phyloP scores from a whole-genome alignment of 2,329 filamentous ascomycete species.

The Hypoxylon rubiginosum region DNA sequence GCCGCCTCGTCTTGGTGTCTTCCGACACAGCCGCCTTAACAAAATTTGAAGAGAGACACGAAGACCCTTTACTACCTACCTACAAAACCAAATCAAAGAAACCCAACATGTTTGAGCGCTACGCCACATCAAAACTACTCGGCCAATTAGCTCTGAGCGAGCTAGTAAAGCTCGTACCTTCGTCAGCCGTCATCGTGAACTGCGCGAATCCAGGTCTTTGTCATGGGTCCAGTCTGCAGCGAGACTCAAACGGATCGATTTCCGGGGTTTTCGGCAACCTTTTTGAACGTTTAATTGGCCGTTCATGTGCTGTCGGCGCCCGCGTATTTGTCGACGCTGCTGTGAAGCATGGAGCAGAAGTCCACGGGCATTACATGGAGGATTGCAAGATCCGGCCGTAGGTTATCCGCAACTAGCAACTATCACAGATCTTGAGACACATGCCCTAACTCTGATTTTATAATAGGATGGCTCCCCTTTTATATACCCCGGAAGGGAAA shows the following conservation, averaged over 20 bases:
- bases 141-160: slow-evolving; percentile 1
- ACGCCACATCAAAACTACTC: slow-evolving; percentile 3
- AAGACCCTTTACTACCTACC: background rate
- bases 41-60: slow-evolving; percentile 12
- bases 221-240: background rate
- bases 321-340: slow-evolving; percentile 3
- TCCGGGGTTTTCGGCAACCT: too few species aligned
- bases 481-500: too few species aligned
- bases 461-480: too few species aligned
- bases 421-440: too few species aligned
- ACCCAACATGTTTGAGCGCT: slow-evolving; percentile 15
- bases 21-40: slow-evolving; percentile 37
- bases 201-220: background rate
- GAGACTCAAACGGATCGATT: background rate
- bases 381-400: slow-evolving; percentile 14
- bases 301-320: background rate
- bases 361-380: slow-evolving; percentile 17
- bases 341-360: background rate
- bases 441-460: too few species aligned
- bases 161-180: slow-evolving; percentile 8
- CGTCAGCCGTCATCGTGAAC: background rate
- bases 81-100: background rate
- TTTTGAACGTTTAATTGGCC: background rate
- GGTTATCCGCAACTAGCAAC: background rate
- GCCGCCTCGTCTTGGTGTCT: slow-evolving; percentile 38